Evolutionary conservation across 768 basidiomycete species (phyloP), one percentile per base, ranked within the genome.

Genomic region (Exsudoporus frostii): DNA sequence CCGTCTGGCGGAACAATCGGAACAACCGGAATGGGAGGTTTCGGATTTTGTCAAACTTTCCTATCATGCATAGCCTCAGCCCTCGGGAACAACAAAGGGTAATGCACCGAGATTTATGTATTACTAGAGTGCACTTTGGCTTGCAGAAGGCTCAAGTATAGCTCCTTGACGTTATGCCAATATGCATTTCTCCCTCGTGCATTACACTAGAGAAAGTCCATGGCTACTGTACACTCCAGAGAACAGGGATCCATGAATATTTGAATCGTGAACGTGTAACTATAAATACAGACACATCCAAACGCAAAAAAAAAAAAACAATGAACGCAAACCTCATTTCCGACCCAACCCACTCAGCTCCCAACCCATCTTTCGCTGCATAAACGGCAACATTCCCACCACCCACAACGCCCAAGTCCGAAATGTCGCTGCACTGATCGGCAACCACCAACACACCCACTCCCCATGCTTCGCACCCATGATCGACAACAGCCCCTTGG

Each of bases 401-500:
- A 60, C 0, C 59, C 69, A 62, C 17, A 75, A n/a, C 6, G 42
- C 41, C 60, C 64, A 63, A 43, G 70, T 59, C 45, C 73, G 59
- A 1, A 71, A 9, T 39, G 63, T 67, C 22, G 42, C 51, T 34
- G 61, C 49, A 51, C 64, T 68, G 8, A 65, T 53, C 0, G 70
- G 73, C 24, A 72, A 39, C 62, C 67, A 68, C 66, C 66, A 59
- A 22, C 25, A 58, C 9, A 56, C 10, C 53, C 52, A 25, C 5
- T 51, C 40, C 4, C 25, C 15, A 13, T 50, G 27, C 24, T 64
- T 60, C 44, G 64, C 48, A 11, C 65, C 62, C 29, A 66, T 51
- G 11, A 66, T 34, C 4, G 57, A 51, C 32, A 70, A 54, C 55
- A 76, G 45, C 8, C 56, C 53, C 59, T 79, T 77, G 9, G 77